Conservation (phyloP, 2,329 filamentous ascomycete genomes). For the Helotiales sp. region DNA sequence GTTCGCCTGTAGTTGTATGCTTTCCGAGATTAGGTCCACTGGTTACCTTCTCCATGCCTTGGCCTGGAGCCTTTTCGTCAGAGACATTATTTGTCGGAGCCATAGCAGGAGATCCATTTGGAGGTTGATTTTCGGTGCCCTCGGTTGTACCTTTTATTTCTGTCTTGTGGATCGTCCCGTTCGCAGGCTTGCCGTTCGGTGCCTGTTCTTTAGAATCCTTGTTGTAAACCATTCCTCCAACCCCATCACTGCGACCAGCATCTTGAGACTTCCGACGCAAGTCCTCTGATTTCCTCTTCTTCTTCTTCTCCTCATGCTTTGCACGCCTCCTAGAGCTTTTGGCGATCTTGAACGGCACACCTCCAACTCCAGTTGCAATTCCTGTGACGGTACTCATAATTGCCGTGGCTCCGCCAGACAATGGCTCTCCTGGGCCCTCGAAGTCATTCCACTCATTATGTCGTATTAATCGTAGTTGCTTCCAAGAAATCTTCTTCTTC, state of each 20-base stretch:
- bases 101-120: not conserved
- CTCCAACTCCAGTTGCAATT: slow-evolving; percentile 65
- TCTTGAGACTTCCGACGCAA: slow-evolving; percentile 5
- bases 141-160: not conserved
- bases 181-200: slow-evolving; percentile 6
- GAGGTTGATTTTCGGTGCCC: not conserved
- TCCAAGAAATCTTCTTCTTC: slow-evolving; percentile 65
- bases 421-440: slow-evolving; percentile 73
- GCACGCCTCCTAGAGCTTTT: slow-evolving; percentile 61
- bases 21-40: slow-evolving; percentile 23
- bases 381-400: slow-evolving; percentile 62
- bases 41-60: slow-evolving; percentile 15
- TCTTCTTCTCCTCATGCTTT: slow-evolving; percentile 53
- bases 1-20: slow-evolving; percentile 29
- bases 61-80: slow-evolving; percentile 4
- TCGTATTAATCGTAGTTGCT: slow-evolving; percentile 65
- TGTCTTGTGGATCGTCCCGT: slow-evolving; percentile 3
- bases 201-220: not conserved
- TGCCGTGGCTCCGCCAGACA: slow-evolving; percentile 69
- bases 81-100: not conserved
- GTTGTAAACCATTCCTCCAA: slow-evolving; percentile 7
- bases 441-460: slow-evolving; percentile 80
- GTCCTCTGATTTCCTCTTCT: slow-evolving; percentile 38
- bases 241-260: slow-evolving; percentile 11
- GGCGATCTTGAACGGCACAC: slow-evolving; percentile 65